phyloP scores from a whole-genome alignment of 257 asterid species.

The Dorcoceras hygrometricum region DNA sequence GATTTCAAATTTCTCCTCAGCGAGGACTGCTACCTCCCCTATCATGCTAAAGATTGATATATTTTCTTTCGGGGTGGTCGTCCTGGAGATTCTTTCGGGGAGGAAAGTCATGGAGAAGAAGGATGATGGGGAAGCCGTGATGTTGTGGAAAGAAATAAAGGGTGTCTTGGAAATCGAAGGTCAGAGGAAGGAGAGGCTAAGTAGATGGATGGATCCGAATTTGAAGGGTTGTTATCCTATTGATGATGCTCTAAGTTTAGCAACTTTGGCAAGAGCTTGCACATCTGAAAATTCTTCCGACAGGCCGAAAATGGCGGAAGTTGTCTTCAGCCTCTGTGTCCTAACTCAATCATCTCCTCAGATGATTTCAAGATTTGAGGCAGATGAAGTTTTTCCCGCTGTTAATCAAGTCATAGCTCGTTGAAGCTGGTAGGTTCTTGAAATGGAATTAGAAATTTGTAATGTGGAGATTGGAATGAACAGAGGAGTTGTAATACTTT shows the following conservation, averaged over 20 bases:
- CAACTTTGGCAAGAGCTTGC: constrained; percentile 60
- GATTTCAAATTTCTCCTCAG: constrained; percentile 57
- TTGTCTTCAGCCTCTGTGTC: constrained; percentile 59
- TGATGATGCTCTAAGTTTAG: constrained; percentile 69
- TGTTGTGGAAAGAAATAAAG: constrained; percentile 56
- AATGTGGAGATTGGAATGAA: too few relatives aligned
- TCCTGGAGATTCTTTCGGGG: constrained; percentile 70
- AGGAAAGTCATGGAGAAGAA: constrained; percentile 51
- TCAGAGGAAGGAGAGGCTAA: constrained; percentile 45
- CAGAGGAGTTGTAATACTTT: too few relatives aligned
- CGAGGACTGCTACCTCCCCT: constrained; percentile 41
- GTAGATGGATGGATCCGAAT: constrained; percentile 65
- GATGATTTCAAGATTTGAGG: constrained; percentile 27
- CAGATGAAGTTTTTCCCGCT: neutral
- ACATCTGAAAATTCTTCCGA: constrained; percentile 53
- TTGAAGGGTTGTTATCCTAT: constrained; percentile 35
- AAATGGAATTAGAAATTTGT: neutral
- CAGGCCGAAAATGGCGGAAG: constrained; percentile 65
- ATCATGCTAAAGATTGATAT: constrained; percentile 58
- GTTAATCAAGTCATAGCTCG: constrained; percentile 1
- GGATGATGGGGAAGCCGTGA: constrained; percentile 44
- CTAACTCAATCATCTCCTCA: constrained; percentile 56
- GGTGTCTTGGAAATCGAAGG: constrained; percentile 50
- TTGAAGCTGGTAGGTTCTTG: neutral
- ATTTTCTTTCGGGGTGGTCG: constrained; percentile 65